Evolutionary conservation across 106 monocot species (phyloP), one percentile per base, ranked within the genome.

Genomic region (Phalaenopsis equestris): DNA sequence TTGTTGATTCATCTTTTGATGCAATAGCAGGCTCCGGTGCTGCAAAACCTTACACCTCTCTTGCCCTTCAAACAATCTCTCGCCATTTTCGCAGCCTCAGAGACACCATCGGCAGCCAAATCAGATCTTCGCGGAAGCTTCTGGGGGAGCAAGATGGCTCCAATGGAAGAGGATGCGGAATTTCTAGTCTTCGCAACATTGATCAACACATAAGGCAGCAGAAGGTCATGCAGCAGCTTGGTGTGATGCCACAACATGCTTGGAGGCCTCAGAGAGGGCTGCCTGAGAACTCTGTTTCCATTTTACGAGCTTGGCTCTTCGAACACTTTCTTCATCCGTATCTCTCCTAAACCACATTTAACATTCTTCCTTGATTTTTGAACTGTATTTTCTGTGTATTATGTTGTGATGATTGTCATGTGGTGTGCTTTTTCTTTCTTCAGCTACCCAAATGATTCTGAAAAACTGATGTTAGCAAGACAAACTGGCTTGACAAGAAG

Each of bases 41-140:
- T 70, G 89, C 95, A 70, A 95, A 89, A 82, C 87, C 93, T 57
- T 95, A 95, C 79, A 95, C 95, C 17, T 84, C 84, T 64, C 89
- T 95, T 41, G 93, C 93, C 19, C 91, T 95, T 45, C 90, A 93
- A 80, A 95, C 93, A 30, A 95, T 95, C 77, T 95, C 95, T 57
- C 80, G 85, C 36, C 95, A 95, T 45, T 95, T 95, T 79, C 91
- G 95, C 17, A 87, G 87, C 82, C 82, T 95, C 18, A 87, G 95
- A 80, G 95, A 95, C 81, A 89, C 93, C n/a, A 93, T 93, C 18
- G 88, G 79, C 21, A 75, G 81, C 24, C 95, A 95, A 84, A 93
- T 93, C 72, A 89, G 79, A 38, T 73, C 88, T 7, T 78, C 81
- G 1, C 41, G 67, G 18, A 85, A 72, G 24, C 77, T 19, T 2